Conservation (phyloP, 1,139 yeast genomes). For the Kodamaea sp. region DNA sequence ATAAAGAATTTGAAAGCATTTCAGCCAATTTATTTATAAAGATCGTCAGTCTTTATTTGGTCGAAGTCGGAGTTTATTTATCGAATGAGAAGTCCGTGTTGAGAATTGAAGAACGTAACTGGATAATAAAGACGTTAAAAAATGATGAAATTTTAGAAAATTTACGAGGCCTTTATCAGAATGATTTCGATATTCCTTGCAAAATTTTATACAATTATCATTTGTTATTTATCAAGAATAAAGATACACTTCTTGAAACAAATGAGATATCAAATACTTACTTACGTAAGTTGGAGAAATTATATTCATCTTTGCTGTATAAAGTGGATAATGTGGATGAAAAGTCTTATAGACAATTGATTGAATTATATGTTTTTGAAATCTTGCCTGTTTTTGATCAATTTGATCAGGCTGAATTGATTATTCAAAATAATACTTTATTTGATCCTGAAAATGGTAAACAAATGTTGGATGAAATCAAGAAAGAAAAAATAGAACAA, state of each 20-base stretch:
- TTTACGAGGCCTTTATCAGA: constrained; percentile 20
- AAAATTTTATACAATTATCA: constrained; percentile 35
- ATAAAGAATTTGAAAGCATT: constrained; percentile 22
- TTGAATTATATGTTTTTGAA: constrained; percentile 36
- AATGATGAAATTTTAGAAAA: constrained; percentile 23
- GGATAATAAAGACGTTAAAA: constrained; percentile 16
- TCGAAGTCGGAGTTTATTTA: constrained; percentile 31
- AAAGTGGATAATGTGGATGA: constrained; percentile 8
- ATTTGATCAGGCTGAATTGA: constrained; percentile 26
- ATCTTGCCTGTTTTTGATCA: constrained; percentile 31
- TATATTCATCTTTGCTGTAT: constrained; percentile 10
- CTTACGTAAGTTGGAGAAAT: constrained; percentile 6
- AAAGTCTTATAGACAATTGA: constrained; percentile 15
- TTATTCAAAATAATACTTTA: constrained; percentile 22
- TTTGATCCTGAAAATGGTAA: constrained; percentile 14
- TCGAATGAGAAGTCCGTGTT: constrained; percentile 3
- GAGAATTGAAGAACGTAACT: constrained; percentile 3
- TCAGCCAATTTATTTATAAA: constrained; percentile 30
- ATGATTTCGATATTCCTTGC: constrained; percentile 25
- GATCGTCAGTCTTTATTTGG: constrained; percentile 35
- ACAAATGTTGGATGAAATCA: constrained; percentile 17
- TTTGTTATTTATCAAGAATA: constrained; percentile 26
- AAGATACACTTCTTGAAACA: constrained; percentile 9
- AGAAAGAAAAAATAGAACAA: constrained; percentile 16
- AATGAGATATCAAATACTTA: constrained; percentile 6